Percentiles rank a stretch among this genome's conserved stretches.
Conservation (phyloP, 2,329 filamentous ascomycete genomes). For the Lachnellula occidentalis region DNA sequence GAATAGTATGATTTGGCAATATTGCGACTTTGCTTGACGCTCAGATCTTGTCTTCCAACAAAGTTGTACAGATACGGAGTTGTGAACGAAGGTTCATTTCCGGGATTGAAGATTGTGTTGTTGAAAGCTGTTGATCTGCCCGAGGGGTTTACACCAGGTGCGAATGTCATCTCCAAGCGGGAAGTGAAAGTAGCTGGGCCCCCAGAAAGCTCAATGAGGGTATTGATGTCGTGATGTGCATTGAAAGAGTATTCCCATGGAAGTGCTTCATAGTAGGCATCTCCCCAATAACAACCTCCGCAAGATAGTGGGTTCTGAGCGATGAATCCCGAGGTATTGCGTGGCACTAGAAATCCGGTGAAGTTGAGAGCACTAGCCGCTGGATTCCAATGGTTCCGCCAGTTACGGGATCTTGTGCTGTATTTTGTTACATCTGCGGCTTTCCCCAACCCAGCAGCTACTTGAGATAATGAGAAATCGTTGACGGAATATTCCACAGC, state of each 20-base stretch:
- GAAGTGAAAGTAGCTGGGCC: slow-evolving; percentile 42
- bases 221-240: slow-evolving; percentile 51
- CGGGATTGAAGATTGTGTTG: slow-evolving; percentile 55
- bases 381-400: slow-evolving; percentile 67
- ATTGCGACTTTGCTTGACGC: slow-evolving; percentile 50
- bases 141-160: slow-evolving; percentile 36
- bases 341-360: slow-evolving; percentile 61
- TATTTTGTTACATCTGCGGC: slow-evolving; percentile 56
- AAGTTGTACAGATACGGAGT: slow-evolving; percentile 66
- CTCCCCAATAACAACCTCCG: slow-evolving; percentile 49
- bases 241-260: slow-evolving; percentile 51
- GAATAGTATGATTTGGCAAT: slow-evolving; percentile 55
- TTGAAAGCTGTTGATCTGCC: slow-evolving; percentile 53
- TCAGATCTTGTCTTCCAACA: slow-evolving; percentile 55
- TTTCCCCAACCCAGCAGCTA: slow-evolving; percentile 55
- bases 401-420: slow-evolving; percentile 59
- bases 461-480: slow-evolving; percentile 62
- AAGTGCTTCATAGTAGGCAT: slow-evolving; percentile 45
- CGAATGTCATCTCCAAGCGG: slow-evolving; percentile 47
- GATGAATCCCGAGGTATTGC: slow-evolving; percentile 42
- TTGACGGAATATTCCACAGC: slow-evolving; percentile 65
- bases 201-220: slow-evolving; percentile 42
- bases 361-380: slow-evolving; percentile 52
- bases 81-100: slow-evolving; percentile 42
- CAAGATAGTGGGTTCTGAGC: slow-evolving; percentile 43